Evolutionary conservation across 805 yeast genomes (phyloP), one percentile per base, ranked within the genome.

Genomic region (Metschnikowia aberdeeniae): DNA sequence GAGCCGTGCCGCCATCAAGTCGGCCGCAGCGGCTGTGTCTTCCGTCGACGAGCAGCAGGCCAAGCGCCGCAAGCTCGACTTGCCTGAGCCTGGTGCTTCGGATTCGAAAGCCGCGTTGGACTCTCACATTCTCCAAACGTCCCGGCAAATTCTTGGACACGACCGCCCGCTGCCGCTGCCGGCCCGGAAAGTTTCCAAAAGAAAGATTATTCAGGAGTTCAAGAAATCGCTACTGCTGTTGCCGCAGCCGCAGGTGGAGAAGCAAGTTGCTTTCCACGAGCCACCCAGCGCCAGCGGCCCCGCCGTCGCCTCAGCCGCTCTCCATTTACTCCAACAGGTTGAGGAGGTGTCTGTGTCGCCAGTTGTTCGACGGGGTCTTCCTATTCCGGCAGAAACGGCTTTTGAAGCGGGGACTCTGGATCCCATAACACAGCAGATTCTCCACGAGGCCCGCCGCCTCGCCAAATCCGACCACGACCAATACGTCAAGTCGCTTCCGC

Each of bases 291-390:
- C 26, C 8, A 22, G 8, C 26, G 26, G 2, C 26, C 2, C 26
- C 8, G 26, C 8, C 8, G 26, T 3, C 26, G 26, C 2, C 26
- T 22, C 26, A 2, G 26, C 26, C 8, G 26, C 26, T 22, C 26
- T 22, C 6, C 26, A 22, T 1, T 3, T 22, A 22, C 26, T 22
- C 6, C 26, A 7, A 22, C 26, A 22, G 26, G 26, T 22, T 3
- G 26, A 7, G 26, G 26, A 22, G 8, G 26, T 22, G 8, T 22
- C 26, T 6, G 13, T n/a, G 39, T 75, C 84, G 0, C 71, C 65
- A 46, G 81, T 67, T 1, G 60, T 78, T 1, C 78, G 75, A 53
- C 58, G 61, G 40, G 75, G 68, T 0, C 63, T 81, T 7, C 65
- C 68, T 0, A 63, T 76, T 11, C 81, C 80, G 1, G 40, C 64